A percentile compares a stretch with the other conserved stretches of the same genome.
Evolutionary conservation across 108 stramenopile genomes (phyloP).

Genomic region (Skeletonema costatum): DNA sequence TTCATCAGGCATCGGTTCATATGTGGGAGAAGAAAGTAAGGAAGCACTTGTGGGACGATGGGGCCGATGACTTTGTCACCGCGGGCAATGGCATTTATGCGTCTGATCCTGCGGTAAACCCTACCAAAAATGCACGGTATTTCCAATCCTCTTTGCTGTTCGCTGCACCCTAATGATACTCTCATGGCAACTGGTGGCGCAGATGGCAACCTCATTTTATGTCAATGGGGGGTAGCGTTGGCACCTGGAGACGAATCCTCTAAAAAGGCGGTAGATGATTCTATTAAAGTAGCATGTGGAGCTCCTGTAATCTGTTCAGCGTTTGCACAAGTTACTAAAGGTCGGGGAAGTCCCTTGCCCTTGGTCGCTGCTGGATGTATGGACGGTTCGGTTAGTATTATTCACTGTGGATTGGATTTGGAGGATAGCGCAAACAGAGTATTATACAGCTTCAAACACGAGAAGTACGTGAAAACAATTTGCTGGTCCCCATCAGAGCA

Average conservation of each 20-base stretch:
- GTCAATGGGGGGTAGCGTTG: slow-evolving; percentile 68
- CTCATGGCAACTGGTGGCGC: slow-evolving; percentile 83
- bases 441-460: slow-evolving; percentile 52
- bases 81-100: slow-evolving; percentile 72
- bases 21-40: slow-evolving; percentile 16
- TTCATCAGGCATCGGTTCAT: neutral
- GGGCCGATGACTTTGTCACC: slow-evolving; percentile 64
- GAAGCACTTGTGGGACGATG: slow-evolving; percentile 20
- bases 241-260: slow-evolving; percentile 44
- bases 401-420: slow-evolving; percentile 44
- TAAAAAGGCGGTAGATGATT: slow-evolving; percentile 41
- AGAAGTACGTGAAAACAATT: slow-evolving; percentile 70
- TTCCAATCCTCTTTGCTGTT: slow-evolving; percentile 70
- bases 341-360: slow-evolving; percentile 33
- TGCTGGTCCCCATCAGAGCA: slow-evolving; percentile 68
- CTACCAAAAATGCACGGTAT: slow-evolving; percentile 62
- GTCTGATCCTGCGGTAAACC: slow-evolving; percentile 41
- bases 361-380: slow-evolving; percentile 77
- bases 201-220: slow-evolving; percentile 56
- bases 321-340: slow-evolving; percentile 53
- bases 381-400: slow-evolving; percentile 73
- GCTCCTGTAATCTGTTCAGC: slow-evolving; percentile 76
- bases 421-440: slow-evolving; percentile 7
- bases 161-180: slow-evolving; percentile 65
- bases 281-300: slow-evolving; percentile 53